phyloP scores from a whole-genome alignment of 257 asterid species.

The Nicotiana knightiana region DNA sequence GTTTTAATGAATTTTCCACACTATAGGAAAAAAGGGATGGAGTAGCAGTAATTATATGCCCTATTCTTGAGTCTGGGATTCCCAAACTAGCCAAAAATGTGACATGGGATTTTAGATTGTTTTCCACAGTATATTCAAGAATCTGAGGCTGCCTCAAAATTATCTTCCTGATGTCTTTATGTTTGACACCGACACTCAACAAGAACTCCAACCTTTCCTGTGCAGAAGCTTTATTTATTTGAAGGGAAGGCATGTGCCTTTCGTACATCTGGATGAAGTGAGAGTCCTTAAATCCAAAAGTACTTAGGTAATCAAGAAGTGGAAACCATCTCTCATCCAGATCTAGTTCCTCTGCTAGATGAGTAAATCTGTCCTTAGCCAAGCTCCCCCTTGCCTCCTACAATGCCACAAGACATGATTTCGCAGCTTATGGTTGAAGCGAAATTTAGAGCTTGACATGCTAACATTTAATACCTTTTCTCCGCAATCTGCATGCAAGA shows the following conservation, averaged over 20 bases:
- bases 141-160: conserved; percentile 91
- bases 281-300: conserved; percentile 73
- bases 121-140: conserved; percentile 77
- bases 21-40: conserved; percentile 92
- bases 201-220: conserved; percentile 71
- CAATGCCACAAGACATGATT: conserved; percentile 22
- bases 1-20: conserved; percentile 79
- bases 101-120: conserved; percentile 80
- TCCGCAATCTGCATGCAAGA: conserved; percentile 20
- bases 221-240: conserved; percentile 74
- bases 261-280: conserved; percentile 86
- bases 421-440: conserved; percentile 1
- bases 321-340: conserved; percentile 74
- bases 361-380: conserved; percentile 37
- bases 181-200: conserved; percentile 79
- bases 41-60: conserved; percentile 72
- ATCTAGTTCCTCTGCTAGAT: conserved; percentile 65
- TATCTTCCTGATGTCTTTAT: conserved; percentile 66
- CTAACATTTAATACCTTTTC: conserved; percentile 35
- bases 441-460: conserved; percentile 11
- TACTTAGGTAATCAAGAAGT: conserved; percentile 75
- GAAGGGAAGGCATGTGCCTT: conserved; percentile 95
- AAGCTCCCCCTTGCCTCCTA: conserved; percentile 40
- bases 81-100: conserved; percentile 65
- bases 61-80: conserved; percentile 81